Percentiles rank a stretch among this genome's conserved stretches.
These are phyloP conservation scores for Phaeotremella fagi DNA, from an alignment of 768 basidiomycete genomes.

Conservation along the genomic window DNA sequence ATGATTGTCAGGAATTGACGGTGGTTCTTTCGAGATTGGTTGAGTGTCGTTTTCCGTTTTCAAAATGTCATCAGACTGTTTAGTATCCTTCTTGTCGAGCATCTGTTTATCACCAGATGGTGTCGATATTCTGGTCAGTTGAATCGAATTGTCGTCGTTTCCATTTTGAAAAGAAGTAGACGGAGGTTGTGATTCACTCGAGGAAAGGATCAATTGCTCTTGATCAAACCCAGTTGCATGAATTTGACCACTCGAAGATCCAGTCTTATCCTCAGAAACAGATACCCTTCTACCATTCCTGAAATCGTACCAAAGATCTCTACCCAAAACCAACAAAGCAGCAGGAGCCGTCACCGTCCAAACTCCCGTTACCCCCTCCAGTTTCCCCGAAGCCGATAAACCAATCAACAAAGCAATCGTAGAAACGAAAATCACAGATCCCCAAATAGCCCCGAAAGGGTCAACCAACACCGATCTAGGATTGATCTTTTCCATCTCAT, in stretches of 20 bases:
- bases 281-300: conserved; percentile 1
- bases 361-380: conserved; percentile 46
- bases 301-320: conserved; percentile 55
- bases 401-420: conserved; percentile 72
- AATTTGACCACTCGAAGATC: not conserved
- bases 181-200: not conserved
- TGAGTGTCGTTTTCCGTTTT: too few species aligned
- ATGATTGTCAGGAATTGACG: not conserved
- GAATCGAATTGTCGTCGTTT: too few species aligned
- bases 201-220: not conserved
- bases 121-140: too few species aligned
- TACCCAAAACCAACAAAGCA: conserved; percentile 64
- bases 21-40: not conserved
- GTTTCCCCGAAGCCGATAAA: conserved; percentile 55
- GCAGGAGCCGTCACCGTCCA: conserved; percentile 69
- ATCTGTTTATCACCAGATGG: too few species aligned
- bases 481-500: conserved; percentile 46
- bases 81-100: not conserved
- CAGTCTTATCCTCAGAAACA: not conserved
- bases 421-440: conserved; percentile 60
- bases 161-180: too few species aligned
- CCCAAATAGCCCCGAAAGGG: conserved; percentile 67
- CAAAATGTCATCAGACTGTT: too few species aligned
- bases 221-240: too few species aligned
- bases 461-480: conserved; percentile 66